Evolutionary conservation across 176 grass and related monocot genomes (phyloP), one percentile per base, ranked within the genome.

Genomic region (sorghum (Sorghum bicolor)): DNA sequence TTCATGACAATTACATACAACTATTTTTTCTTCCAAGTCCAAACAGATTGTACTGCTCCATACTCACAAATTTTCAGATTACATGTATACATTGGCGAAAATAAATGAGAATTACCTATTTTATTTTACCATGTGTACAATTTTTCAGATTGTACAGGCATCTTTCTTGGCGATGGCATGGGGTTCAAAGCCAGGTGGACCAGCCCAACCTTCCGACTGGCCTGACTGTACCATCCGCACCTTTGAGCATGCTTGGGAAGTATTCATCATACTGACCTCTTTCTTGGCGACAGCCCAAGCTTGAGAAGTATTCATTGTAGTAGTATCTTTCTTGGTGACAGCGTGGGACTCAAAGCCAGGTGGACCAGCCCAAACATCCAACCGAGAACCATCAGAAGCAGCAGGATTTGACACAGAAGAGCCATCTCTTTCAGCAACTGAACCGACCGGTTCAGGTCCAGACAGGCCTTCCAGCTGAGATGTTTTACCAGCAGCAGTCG

Each of bases 101-200:
- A n/a, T n/a, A n/a, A n/a, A n/a, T n/a, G n/a, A n/a, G n/a, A n/a
- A n/a, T n/a, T n/a, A n/a, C n/a, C n/a, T n/a, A n/a, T n/a, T n/a
- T n/a, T n/a, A n/a, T n/a, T n/a, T n/a, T n/a, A n/a, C n/a, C n/a
- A n/a, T n/a, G n/a, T n/a, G n/a, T n/a, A n/a, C n/a, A n/a, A n/a
- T n/a, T n/a, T n/a, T n/a, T n/a, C n/a, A n/a, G n/a, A n/a, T n/a
- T n/a, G n/a, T n/a, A n/a, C n/a, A n/a, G n/a, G n/a, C 20, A 14
- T 77, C 78, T 71, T 87, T 80, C 70, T 81, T 81, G 47, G 66
- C 5, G 34, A 78, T 30, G 32, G 20, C 14, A 44, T 29, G 22
- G 28, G 44, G 83, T 41, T 83, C 80, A 73, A 89, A 93, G 65
- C 82, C 88, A 74, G 86, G 86, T 67, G 83, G 86, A 74, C 83